Evolutionary conservation across 2,329 filamentous ascomycete species (phyloP), one percentile per base, ranked within the genome.

Genomic region (Phaeosphaeria sp.): DNA sequence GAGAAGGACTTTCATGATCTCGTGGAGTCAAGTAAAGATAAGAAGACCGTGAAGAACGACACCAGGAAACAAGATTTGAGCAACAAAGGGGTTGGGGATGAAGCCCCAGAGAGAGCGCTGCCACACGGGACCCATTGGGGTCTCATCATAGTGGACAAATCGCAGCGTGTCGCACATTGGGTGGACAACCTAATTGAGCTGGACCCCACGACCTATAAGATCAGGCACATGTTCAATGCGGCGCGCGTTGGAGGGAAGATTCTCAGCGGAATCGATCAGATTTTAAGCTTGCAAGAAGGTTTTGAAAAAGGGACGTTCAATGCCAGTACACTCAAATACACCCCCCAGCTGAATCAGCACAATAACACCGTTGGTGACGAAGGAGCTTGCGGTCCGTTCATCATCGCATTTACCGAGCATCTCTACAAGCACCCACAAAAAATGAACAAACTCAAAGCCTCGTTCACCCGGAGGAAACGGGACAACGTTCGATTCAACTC

Each of bases 131-230:
- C 8, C n/a, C 48, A 56, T 22, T 56, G 54, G 61, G 61, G 44
- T 20, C 27, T 59, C 8, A 25, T 59, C 22, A 39, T 59, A 4
- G 50, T 59, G 30, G 56, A 59, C 39, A 55, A 52, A n/a, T 49
- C 43, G 6, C 9, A 30, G 15, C 11, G 49, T 27, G 30, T 21
- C 6, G 56, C 52, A 8, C 33, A 43, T 9, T 55, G 53, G 44
- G n/a, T 59, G n/a, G 56, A 59, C 27, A 30, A 42, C 6, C 17
- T n/a, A n/a, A n/a, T n/a, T n/a, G n/a, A n/a, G n/a, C n/a, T n/a
- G n/a, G n/a, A 21, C 6, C n/a, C 45, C 15, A 21, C 3, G 18
- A 11, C 49, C n/a, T 36, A 36, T 18, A 40, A 17, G 36, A 18
- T 40, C 15, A 17, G 36, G 17, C n/a, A 18, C 36, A 40, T 30